Evolutionary conservation across 192 early-diverging fungal species (phyloP).

Genomic region (Entomortierella parvispora): DNA sequence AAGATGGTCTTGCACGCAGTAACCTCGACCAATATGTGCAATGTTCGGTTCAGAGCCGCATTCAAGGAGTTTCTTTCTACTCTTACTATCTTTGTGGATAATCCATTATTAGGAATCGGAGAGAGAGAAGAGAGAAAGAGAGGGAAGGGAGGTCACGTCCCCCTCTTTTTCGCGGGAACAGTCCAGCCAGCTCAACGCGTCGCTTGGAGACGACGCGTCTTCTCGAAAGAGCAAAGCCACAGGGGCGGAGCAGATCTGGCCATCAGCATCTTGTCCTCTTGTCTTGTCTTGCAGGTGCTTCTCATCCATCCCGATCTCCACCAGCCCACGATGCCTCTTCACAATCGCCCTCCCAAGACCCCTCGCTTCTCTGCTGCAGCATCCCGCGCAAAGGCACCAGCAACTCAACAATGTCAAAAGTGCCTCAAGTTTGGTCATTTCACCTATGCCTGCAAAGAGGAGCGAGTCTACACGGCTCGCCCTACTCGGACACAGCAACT

Average conservation of each 20-base stretch:
- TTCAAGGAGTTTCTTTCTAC: too few relatives aligned
- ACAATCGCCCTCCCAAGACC: constrained; percentile 13
- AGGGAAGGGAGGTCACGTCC: not conserved
- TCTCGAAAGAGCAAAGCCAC: not conserved
- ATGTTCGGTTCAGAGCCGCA: too few relatives aligned
- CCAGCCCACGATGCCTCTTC: constrained; percentile 12
- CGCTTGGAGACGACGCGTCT: too few relatives aligned
- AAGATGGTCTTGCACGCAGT: too few relatives aligned
- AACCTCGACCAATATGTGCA: too few relatives aligned
- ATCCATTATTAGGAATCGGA: too few relatives aligned
- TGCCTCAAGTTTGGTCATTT: constrained; percentile 67
- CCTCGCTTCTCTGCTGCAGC: constrained; percentile 32
- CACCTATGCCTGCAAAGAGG: constrained; percentile 64
- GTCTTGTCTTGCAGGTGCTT: too few relatives aligned
- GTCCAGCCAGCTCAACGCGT: not conserved
- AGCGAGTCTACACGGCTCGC: constrained; percentile 56
- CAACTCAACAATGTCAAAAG: constrained; percentile 67
- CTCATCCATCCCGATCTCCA: not conserved
- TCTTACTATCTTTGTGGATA: too few relatives aligned
- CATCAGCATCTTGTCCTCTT: not conserved
- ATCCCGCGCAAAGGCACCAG: constrained; percentile 46
- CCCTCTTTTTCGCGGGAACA: not conserved
- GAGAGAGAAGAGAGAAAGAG: not conserved
- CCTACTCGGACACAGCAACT: constrained; percentile 71
- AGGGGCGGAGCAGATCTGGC: not conserved